These are phyloP conservation scores for Allantophomopsis cytisporea DNA, from an alignment of 2,329 filamentous ascomycete species.

Conservation along the genomic window DNA sequence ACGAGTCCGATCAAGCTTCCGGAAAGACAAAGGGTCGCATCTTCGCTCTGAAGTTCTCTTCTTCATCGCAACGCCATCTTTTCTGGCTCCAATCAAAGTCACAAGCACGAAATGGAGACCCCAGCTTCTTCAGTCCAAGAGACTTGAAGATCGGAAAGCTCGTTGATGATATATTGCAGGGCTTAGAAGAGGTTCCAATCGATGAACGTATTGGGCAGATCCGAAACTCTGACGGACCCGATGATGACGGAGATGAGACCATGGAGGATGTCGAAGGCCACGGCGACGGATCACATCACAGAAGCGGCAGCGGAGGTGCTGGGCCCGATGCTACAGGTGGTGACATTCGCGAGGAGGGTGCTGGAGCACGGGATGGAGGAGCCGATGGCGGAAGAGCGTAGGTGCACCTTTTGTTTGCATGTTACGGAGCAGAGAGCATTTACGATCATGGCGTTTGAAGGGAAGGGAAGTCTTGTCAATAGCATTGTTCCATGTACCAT, in stretches of 20 bases:
- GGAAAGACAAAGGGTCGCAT: slow-evolving; percentile 75
- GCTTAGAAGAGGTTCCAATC: slow-evolving; percentile 69
- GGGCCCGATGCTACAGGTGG: slow-evolving; percentile 80
- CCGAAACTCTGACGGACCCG: slow-evolving; percentile 33
- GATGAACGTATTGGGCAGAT: slow-evolving; percentile 55
- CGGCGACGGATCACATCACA: slow-evolving; percentile 42
- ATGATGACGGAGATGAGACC: slow-evolving; percentile 58
- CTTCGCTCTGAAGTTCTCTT: slow-evolving; percentile 86
- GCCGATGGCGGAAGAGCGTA: slow-evolving; percentile 99
- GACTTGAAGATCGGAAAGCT: slow-evolving; percentile 82
- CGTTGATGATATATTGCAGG: slow-evolving; percentile 72
- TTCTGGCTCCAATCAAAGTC: slow-evolving; percentile 95
- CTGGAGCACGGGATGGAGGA: slow-evolving; percentile 79
- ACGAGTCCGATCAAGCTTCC: slow-evolving; percentile 47
- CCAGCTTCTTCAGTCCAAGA: slow-evolving; percentile 69
- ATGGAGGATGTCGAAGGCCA: slow-evolving; percentile 67
- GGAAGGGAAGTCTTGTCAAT: slow-evolving; percentile 5
- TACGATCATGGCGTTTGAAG: slow-evolving; percentile 15
- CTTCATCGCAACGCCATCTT: slow-evolving; percentile 78
- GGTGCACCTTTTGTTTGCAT: slow-evolving; percentile 38
- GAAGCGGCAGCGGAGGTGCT: slow-evolving; percentile 60
- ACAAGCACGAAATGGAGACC: slow-evolving; percentile 54
- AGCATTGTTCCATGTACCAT: too few species aligned
- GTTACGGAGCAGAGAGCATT: slow-evolving; percentile 11
- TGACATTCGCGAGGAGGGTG: slow-evolving; percentile 82